A percentile compares a stretch with the other conserved stretches of the same genome.
Evolutionary conservation across 1,139 yeast genomes (phyloP).

Genomic region (Pichia sp.): DNA sequence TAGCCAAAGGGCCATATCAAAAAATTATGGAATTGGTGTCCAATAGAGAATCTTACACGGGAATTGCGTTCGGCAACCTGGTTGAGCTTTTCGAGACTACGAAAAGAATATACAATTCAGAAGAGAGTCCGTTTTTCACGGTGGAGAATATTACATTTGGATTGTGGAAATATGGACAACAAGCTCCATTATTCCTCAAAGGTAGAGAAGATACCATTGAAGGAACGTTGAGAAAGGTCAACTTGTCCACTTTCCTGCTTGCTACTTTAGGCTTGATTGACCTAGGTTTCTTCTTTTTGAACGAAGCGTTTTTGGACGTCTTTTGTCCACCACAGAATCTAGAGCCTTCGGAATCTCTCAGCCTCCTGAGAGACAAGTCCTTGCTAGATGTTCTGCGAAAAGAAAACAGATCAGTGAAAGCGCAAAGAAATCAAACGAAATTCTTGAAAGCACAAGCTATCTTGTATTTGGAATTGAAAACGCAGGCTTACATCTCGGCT

Average conservation of each 20-base stretch:
- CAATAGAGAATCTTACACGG: conserved; percentile 64
- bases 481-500: conserved; percentile 92
- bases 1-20: conserved; percentile 69
- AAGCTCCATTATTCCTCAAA: conserved; percentile 53
- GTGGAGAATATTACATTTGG: conserved; percentile 51
- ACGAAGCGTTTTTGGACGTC: conserved; percentile 77
- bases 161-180: conserved; percentile 59
- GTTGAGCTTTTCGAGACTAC: conserved; percentile 74
- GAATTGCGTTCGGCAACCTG: conserved; percentile 68
- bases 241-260: conserved; percentile 78
- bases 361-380: conserved; percentile 21
- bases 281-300: conserved; percentile 80
- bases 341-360: conserved; percentile 34
- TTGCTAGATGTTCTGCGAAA: conserved; percentile 8
- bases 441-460: conserved; percentile 77
- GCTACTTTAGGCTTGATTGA: conserved; percentile 82
- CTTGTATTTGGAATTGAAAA: conserved; percentile 77
- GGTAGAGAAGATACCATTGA: conserved; percentile 63
- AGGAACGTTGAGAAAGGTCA: conserved; percentile 73
- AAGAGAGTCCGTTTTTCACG: conserved; percentile 62
- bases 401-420: conserved; percentile 8
- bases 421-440: conserved; percentile 34
- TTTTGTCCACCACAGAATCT: conserved; percentile 59
- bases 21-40: conserved; percentile 69
- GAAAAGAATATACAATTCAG: conserved; percentile 51